Base-by-base conservation (phyloP, 371 early-diverging fungal genomes). In the Rhizopus microsporus region DNA sequence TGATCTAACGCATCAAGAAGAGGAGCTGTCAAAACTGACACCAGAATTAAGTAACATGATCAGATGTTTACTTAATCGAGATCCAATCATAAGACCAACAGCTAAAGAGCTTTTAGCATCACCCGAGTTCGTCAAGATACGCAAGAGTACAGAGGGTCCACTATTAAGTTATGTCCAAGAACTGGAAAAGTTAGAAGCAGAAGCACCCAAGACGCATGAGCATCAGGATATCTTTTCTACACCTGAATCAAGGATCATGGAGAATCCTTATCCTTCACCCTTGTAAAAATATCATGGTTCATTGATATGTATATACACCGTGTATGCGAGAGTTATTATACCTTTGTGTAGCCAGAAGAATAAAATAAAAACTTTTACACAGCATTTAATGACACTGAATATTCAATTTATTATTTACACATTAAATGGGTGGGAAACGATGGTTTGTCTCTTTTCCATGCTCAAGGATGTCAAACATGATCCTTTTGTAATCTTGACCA, bases 41-140 rank as follows among this genome's bases (percentile, higher is more conserved):
- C 16, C 45, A 6, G 56, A 57, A 1, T 42, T 66, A 56, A 39
- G 34, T 56, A 64, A 84, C 7, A 67, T 91, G 34, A 86, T 93
- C 52, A 75, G 74, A 45, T 70, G 61, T 44, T 82, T 93, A 87
- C 68, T 93, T 39, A 77, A 80, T 46, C 85, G 87, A 0, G 68
- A 79, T 30, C 78, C 79, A 16, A 62, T 54, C 0, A 54, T 64
- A 37, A 77, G 94, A 12, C 89, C 92, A 0, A 77, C 84, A 9
- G 69, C 56, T 12, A 12, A 60, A 32, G 62, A 71, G 7, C 52
- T 65, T 10, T 39, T 62, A 3, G 43, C 39, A 0, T 62, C 61
- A 53, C 57, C 64, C 9, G n/a, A 58, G 10, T 40, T 65, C 29
- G 7, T 32, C 15, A 32, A 48, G 5, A 23, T 34, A n/a, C 42